A percentile compares a stretch with the other conserved stretches of the same genome.
Evolutionary conservation across 768 basidiomycete genomes (phyloP).

Genomic region (Candolleomyces efflorescens): DNA sequence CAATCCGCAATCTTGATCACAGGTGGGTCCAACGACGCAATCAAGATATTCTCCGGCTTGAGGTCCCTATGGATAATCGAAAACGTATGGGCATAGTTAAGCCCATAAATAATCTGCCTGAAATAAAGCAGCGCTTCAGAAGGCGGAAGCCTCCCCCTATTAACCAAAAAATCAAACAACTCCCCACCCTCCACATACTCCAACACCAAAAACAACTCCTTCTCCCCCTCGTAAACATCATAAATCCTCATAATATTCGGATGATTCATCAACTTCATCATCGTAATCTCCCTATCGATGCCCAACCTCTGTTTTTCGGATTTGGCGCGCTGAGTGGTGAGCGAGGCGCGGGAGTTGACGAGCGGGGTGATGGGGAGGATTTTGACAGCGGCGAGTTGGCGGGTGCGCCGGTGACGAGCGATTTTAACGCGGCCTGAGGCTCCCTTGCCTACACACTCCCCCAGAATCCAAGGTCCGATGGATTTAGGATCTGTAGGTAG

Average conservation of each 20-base stretch:
- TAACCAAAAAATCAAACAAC: conserved; percentile 94
- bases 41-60: conserved; percentile 95
- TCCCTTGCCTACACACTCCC: conserved; percentile 92
- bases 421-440: conserved; percentile 94
- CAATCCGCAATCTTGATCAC: conserved; percentile 97
- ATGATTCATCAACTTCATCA: conserved; percentile 99
- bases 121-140: conserved; percentile 88
- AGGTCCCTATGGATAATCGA: conserved; percentile 98
- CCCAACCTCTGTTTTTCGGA: conserved; percentile 80
- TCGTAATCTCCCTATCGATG: conserved; percentile 92
- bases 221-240: conserved; percentile 92
- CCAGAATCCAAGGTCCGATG: conserved; percentile 91
- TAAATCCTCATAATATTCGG: conserved; percentile 94
- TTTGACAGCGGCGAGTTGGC: conserved; percentile 93
- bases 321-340: conserved; percentile 63
- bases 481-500: conserved; percentile 79
- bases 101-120: conserved; percentile 91
- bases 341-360: conserved; percentile 65
- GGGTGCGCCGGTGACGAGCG: conserved; percentile 79
- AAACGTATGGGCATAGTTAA: conserved; percentile 96
- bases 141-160: conserved; percentile 74
- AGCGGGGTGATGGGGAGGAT: conserved; percentile 85
- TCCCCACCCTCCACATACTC: conserved; percentile 97
- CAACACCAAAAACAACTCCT: conserved; percentile 86
- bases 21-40: conserved; percentile 75